Evolutionary conservation across 176 grass and related monocot species (phyloP).

Genomic region (Leersia perrieri): DNA sequence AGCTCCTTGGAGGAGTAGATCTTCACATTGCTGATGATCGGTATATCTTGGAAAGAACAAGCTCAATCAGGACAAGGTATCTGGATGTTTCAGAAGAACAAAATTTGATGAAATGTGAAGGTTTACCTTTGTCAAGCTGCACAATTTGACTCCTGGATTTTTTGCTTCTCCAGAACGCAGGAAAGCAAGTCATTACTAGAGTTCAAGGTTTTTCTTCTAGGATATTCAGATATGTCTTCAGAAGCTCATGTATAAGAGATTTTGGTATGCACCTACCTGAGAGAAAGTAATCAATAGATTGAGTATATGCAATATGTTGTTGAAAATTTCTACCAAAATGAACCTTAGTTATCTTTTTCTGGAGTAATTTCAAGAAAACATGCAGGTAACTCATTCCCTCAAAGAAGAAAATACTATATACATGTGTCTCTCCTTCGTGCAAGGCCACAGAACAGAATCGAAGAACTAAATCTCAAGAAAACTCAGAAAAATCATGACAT

Average conservation of each 20-base stretch:
- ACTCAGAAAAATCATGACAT: not conserved
- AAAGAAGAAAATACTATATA: not conserved
- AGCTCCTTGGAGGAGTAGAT: conserved; percentile 74
- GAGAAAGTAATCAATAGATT: not conserved
- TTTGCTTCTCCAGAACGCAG: conserved; percentile 27
- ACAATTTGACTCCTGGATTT: conserved; percentile 38
- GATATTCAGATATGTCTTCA: conserved; percentile 10
- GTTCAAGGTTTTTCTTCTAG: not conserved
- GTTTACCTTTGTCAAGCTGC: conserved; percentile 48
- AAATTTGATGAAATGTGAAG: not conserved
- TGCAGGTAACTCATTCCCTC: not conserved
- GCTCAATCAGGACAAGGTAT: conserved; percentile 12
- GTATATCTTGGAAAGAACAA: conserved; percentile 33
- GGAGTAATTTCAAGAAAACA: not conserved
- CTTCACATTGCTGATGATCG: conserved; percentile 45
- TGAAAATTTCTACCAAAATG: not conserved
- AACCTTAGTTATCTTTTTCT: not conserved
- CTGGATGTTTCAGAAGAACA: conserved; percentile 13
- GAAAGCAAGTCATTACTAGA: conserved; percentile 51
- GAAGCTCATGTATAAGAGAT: conserved; percentile 8
- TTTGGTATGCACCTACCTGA: conserved; percentile 14
- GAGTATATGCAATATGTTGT: not conserved
- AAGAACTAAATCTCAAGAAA: not conserved
- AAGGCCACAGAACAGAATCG: not conserved
- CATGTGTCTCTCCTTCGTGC: not conserved